Conservation (phyloP, 306 rosid genomes). For the Acacia melanoxylon region DNA sequence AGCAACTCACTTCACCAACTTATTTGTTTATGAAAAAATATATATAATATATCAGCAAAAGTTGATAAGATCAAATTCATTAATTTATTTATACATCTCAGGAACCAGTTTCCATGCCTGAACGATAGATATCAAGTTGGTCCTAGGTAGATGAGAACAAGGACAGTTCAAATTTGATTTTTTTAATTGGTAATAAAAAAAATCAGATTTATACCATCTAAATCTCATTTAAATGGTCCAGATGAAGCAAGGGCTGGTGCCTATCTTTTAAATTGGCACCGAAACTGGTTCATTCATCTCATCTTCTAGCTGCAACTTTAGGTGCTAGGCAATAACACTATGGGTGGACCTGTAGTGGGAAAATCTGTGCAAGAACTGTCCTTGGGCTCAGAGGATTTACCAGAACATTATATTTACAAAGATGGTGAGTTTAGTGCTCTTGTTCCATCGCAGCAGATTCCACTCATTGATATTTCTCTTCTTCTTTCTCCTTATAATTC, state of each 20-base stretch:
- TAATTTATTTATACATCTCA: neutral
- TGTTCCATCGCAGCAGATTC: constrained; percentile 31
- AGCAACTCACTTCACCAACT: too few species aligned
- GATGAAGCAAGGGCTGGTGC: too few species aligned
- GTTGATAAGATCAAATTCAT: neutral
- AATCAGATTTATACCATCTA: too few species aligned
- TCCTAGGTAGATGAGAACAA: too few species aligned
- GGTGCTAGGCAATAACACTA: neutral
- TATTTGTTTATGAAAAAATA: neutral
- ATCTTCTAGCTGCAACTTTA: neutral
- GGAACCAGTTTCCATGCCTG: too few species aligned
- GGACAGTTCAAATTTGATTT: too few species aligned
- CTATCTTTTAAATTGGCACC: too few species aligned
- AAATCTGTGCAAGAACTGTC: constrained; percentile 43
- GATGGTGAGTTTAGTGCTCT: constrained; percentile 31
- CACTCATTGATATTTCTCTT: constrained; percentile 36
- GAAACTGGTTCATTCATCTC: too few species aligned
- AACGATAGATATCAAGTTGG: too few species aligned
- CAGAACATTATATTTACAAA: constrained; percentile 33
- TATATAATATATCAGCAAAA: neutral
- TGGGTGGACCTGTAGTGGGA: constrained; percentile 32
- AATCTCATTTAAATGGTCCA: too few species aligned
- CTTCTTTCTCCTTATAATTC: constrained; percentile 23
- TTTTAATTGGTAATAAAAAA: too few species aligned
- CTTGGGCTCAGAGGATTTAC: constrained; percentile 27